These are phyloP conservation scores for Rhizopus arrhizus DNA, from an alignment of 371 early-diverging fungal species.

Conservation along the genomic window DNA sequence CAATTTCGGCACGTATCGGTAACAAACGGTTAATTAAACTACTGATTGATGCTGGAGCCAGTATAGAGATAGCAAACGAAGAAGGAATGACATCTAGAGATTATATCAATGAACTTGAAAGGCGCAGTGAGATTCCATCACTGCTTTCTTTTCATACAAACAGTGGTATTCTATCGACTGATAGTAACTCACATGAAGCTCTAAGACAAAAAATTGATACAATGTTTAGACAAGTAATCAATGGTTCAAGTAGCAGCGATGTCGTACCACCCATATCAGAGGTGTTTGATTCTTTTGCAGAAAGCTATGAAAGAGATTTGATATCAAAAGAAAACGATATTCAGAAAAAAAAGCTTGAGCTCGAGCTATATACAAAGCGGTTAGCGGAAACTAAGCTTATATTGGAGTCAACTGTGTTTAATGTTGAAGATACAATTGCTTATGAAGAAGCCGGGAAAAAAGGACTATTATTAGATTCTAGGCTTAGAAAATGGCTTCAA, in stretches of 20 bases:
- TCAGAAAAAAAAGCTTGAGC: conserved; percentile 31
- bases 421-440: not conserved
- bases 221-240: conserved; percentile 22
- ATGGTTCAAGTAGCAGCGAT: not conserved
- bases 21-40: conserved; percentile 70
- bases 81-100: conserved; percentile 66
- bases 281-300: conserved; percentile 38
- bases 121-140: not conserved
- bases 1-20: conserved; percentile 79
- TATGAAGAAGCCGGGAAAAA: conserved; percentile 3
- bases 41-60: conserved; percentile 84
- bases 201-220: conserved; percentile 21
- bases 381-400: conserved; percentile 26
- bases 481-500: not conserved
- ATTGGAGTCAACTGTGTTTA: conserved; percentile 9
- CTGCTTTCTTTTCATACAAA: not conserved
- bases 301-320: conserved; percentile 40
- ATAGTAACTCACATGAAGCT: conserved; percentile 33
- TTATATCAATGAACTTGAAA: conserved; percentile 44
- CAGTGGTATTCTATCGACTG: conserved; percentile 1
- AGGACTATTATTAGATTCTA: not conserved
- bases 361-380: conserved; percentile 27
- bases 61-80: conserved; percentile 70
- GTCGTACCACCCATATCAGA: conserved; percentile 32
- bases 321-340: conserved; percentile 27